Conservation (phyloP, 2,329 filamentous ascomycete species). For the Curvularia sp. region DNA sequence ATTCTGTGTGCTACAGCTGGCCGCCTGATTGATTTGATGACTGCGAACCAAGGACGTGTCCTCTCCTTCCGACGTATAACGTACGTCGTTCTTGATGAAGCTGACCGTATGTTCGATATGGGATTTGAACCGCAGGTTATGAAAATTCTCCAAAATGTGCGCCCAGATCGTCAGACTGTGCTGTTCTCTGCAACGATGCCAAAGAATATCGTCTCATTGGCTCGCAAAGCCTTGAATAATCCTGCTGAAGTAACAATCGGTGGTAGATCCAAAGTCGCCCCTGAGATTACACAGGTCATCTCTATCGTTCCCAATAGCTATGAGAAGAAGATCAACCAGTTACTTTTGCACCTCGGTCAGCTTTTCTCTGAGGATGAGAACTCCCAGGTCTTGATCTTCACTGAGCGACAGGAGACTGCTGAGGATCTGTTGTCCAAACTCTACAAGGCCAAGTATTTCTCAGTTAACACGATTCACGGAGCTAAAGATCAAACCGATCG, state of each 20-base stretch:
- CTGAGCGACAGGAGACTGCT: constrained; percentile 84
- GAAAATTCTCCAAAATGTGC: constrained; percentile 91
- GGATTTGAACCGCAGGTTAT: constrained; percentile 98
- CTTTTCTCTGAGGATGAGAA: constrained; percentile 88
- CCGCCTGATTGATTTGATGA: constrained; percentile 92
- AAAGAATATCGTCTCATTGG: constrained; percentile 86
- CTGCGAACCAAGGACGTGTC: constrained; percentile 91
- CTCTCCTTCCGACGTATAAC: constrained; percentile 89
- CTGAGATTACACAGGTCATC: constrained; percentile 86
- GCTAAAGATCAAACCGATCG: constrained; percentile 64
- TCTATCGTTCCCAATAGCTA: constrained; percentile 64
- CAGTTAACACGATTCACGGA: constrained; percentile 73
- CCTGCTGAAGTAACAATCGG: constrained; percentile 93
- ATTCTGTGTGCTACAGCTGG: constrained; percentile 89
- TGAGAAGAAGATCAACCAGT: constrained; percentile 84
- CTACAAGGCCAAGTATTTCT: constrained; percentile 55
- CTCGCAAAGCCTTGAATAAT: constrained; percentile 83
- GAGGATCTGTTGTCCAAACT: constrained; percentile 45
- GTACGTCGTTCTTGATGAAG: constrained; percentile 95
- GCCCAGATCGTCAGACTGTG: constrained; percentile 91
- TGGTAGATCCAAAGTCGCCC: constrained; percentile 73
- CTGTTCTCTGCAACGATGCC: constrained; percentile 98
- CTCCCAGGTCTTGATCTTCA: constrained; percentile 86
- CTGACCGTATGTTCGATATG: constrained; percentile 99
- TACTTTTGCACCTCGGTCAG: constrained; percentile 86